Evolutionary conservation across 2,329 filamentous ascomycete species (phyloP).

Genomic region (Sporothrix curviconia): DNA sequence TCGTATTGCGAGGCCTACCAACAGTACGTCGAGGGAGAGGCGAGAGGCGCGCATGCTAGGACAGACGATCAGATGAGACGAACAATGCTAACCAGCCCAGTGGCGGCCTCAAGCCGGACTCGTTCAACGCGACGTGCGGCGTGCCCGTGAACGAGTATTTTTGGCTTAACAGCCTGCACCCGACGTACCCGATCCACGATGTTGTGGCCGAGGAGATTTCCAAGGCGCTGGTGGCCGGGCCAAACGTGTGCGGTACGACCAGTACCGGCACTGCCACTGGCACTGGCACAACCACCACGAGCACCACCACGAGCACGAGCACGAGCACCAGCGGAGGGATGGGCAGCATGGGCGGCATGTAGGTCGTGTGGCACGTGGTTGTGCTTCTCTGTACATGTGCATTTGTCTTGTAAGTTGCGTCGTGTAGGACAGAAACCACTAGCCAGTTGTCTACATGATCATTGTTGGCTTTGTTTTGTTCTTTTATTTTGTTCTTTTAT

Average conservation of each 20-base stretch:
- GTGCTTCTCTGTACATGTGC: neutral
- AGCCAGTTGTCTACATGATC: neutral
- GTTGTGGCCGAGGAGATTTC: conserved; percentile 47
- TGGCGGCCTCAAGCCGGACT: conserved; percentile 38
- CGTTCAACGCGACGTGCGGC: conserved; percentile 39
- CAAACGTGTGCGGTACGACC: conserved; percentile 38
- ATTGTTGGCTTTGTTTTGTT: neutral
- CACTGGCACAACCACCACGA: neutral
- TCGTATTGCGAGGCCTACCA: conserved; percentile 48
- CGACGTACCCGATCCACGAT: conserved; percentile 57
- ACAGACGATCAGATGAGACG: too few relatives aligned
- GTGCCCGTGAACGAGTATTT: conserved; percentile 56
- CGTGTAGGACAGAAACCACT: too few relatives aligned
- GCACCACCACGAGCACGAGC: neutral
- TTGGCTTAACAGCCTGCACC: conserved; percentile 58
- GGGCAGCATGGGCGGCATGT: too few relatives aligned
- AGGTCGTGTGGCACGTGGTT: neutral
- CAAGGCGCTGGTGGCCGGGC: conserved; percentile 31
- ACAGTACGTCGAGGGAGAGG: conserved; percentile 35
- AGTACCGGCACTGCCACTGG: too few relatives aligned
- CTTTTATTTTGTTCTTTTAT: neutral
- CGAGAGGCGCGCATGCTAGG: too few relatives aligned
- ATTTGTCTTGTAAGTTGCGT: neutral
- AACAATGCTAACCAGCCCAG: conserved; percentile 23
- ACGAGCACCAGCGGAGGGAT: too few relatives aligned